Conservation (phyloP, 345 rosid genomes). For the Gossypium raimondii region DNA sequence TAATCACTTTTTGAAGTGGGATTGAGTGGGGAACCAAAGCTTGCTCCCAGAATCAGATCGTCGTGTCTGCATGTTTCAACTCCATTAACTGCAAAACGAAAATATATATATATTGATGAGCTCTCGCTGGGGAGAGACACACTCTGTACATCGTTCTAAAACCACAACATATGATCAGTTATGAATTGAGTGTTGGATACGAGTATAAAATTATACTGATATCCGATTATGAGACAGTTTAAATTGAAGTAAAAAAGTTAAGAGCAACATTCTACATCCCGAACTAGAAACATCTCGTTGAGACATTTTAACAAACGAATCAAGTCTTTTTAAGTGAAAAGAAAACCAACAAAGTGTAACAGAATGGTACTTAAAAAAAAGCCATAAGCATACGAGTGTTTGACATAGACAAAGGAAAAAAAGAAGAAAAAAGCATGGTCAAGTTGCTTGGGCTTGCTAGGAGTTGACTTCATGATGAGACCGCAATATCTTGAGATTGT, state of each 20-base stretch:
- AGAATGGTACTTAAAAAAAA: not conserved
- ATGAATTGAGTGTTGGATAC: not conserved
- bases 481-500: constrained; percentile 8
- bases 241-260: not conserved
- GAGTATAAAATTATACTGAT: not conserved
- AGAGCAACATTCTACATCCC: not conserved
- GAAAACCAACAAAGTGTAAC: constrained; percentile 4
- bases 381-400: not conserved
- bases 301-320: constrained; percentile 2
- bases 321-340: not conserved
- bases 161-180: not conserved
- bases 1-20: not conserved
- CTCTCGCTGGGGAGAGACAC: not conserved
- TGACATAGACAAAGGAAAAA: not conserved
- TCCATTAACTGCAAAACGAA: constrained; percentile 2
- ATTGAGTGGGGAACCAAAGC: not conserved
- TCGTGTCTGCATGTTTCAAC: constrained; percentile 14
- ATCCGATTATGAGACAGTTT: not conserved
- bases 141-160: not conserved
- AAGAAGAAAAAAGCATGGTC: not conserved
- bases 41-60: not conserved
- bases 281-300: not conserved
- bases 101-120: not conserved
- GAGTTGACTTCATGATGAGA: constrained; percentile 6
- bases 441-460: not conserved